Conservation (phyloP, 2,329 filamentous ascomycete genomes). For the Colletotrichum liriopes region DNA sequence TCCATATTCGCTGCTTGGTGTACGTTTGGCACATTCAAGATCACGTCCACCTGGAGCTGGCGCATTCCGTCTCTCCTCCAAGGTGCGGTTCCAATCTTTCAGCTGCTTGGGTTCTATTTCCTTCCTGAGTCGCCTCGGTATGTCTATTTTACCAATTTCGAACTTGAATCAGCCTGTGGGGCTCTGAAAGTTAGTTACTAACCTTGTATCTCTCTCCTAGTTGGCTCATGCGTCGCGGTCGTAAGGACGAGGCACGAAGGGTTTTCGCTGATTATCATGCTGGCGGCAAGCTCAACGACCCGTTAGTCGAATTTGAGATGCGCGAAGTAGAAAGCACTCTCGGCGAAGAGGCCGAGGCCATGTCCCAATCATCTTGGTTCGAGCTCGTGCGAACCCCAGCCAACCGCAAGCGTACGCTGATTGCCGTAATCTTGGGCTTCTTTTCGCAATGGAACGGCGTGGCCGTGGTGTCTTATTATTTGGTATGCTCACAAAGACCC, state of each 20-base stretch:
- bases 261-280: slow-evolving; percentile 69
- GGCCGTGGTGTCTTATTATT: slow-evolving; percentile 58
- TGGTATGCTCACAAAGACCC: slow-evolving; percentile 43
- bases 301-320: slow-evolving; percentile 54
- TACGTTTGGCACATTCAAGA: slow-evolving; percentile 51
- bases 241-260: slow-evolving; percentile 65
- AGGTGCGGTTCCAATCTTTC: slow-evolving; percentile 58
- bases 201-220: slow-evolving; percentile 47
- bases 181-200: background rate
- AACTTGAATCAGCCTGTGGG: background rate
- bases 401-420: slow-evolving; percentile 49
- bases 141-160: background rate
- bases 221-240: slow-evolving; percentile 72
- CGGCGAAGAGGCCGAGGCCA: slow-evolving; percentile 67
- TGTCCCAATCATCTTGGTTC: slow-evolving; percentile 51
- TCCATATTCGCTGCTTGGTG: slow-evolving; percentile 50
- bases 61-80: slow-evolving; percentile 48
- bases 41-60: slow-evolving; percentile 51
- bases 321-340: slow-evolving; percentile 59
- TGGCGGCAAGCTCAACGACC: slow-evolving; percentile 60
- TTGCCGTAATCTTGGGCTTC: slow-evolving; percentile 47
- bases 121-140: slow-evolving; percentile 70
- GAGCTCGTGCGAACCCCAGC: slow-evolving; percentile 49
- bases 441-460: slow-evolving; percentile 50
- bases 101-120: slow-evolving; percentile 28